Percentiles rank a stretch among this genome's conserved stretches.
Evolutionary conservation across 1,284 basidiomycete species (phyloP).

Genomic region (Pterulicium gracile): DNA sequence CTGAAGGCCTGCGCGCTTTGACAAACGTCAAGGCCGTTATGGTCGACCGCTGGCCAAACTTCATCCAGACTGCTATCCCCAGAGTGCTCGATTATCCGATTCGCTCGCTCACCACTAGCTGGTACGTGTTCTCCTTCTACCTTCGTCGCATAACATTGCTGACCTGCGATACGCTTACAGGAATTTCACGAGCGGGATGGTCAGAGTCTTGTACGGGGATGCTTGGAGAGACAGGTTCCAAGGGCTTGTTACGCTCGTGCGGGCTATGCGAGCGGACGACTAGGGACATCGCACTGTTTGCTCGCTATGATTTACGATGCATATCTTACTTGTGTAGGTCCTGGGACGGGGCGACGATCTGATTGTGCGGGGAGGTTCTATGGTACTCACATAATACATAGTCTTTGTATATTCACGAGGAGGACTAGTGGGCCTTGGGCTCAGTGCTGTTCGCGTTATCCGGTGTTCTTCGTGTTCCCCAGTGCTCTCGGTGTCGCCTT

Average conservation of each 20-base stretch:
- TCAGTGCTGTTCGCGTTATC: too few relatives aligned
- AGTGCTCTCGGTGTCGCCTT: too few relatives aligned
- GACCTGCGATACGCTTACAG: conserved; percentile 27
- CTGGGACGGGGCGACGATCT: too few relatives aligned
- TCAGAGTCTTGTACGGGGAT: conserved; percentile 67
- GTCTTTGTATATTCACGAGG: too few relatives aligned
- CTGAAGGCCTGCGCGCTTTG: conserved; percentile 82
- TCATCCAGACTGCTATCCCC: conserved; percentile 81
- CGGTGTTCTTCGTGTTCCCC: too few relatives aligned
- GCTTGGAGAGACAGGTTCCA: conserved; percentile 51
- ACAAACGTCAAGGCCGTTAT: conserved; percentile 85
- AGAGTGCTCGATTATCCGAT: conserved; percentile 80
- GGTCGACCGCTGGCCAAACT: conserved; percentile 73
- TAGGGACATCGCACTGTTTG: background rate
- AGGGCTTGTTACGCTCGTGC: conserved; percentile 32
- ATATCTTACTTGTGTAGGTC: too few relatives aligned
- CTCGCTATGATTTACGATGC: too few relatives aligned
- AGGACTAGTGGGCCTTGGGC: too few relatives aligned
- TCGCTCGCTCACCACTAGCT: conserved; percentile 70
- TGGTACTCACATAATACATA: too few relatives aligned
- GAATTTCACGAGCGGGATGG: conserved; percentile 69
- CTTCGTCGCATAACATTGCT: conserved; percentile 6
- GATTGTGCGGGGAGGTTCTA: too few relatives aligned
- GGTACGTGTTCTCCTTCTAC: conserved; percentile 41
- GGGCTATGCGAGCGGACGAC: conserved; percentile 14